Evolutionary conservation across 306 rosid species (phyloP).

Genomic region (Glycine soja): DNA sequence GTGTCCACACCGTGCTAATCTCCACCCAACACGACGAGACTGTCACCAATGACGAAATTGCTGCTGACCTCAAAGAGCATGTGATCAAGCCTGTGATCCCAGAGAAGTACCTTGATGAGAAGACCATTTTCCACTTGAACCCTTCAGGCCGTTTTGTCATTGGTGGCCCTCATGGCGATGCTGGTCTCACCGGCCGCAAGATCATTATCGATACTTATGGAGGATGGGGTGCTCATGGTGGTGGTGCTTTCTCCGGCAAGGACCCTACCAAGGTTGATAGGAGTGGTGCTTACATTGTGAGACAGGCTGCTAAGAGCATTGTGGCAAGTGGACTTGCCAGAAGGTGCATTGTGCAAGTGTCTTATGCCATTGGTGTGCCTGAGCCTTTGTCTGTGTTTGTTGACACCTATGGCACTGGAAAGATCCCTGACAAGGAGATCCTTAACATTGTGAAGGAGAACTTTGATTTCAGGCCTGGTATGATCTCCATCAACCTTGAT

Average conservation of each 20-base stretch:
- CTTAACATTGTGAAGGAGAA: slow-evolving; percentile 81
- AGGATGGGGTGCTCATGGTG: slow-evolving; percentile 94
- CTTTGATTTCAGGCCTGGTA: slow-evolving; percentile 93
- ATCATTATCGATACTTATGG: slow-evolving; percentile 87
- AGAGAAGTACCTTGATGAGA: slow-evolving; percentile 82
- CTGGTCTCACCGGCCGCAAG: slow-evolving; percentile 84
- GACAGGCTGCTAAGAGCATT: slow-evolving; percentile 91
- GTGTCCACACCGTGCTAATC: slow-evolving; percentile 86
- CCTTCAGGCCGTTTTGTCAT: slow-evolving; percentile 93
- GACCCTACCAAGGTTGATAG: slow-evolving; percentile 94
- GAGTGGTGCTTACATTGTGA: slow-evolving; percentile 90
- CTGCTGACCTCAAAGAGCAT: slow-evolving; percentile 82
- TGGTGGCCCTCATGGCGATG: slow-evolving; percentile 92
- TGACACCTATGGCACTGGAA: slow-evolving; percentile 75
- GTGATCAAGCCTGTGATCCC: slow-evolving; percentile 87
- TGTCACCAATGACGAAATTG: slow-evolving; percentile 86
- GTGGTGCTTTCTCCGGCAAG: slow-evolving; percentile 88
- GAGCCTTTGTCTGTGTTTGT: slow-evolving; percentile 88
- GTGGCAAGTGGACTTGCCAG: slow-evolving; percentile 87
- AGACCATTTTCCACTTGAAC: slow-evolving; percentile 87
- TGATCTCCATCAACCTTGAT: slow-evolving; percentile 83
- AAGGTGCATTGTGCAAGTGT: slow-evolving; percentile 88
- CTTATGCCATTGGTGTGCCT: slow-evolving; percentile 89
- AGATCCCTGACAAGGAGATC: slow-evolving; percentile 84
- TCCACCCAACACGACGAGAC: slow-evolving; percentile 91